A percentile compares a stretch with the other conserved stretches of the same genome.
Evolutionary conservation across 2,329 filamentous ascomycete species (phyloP).

Genomic region (Alternaria burnsii): DNA sequence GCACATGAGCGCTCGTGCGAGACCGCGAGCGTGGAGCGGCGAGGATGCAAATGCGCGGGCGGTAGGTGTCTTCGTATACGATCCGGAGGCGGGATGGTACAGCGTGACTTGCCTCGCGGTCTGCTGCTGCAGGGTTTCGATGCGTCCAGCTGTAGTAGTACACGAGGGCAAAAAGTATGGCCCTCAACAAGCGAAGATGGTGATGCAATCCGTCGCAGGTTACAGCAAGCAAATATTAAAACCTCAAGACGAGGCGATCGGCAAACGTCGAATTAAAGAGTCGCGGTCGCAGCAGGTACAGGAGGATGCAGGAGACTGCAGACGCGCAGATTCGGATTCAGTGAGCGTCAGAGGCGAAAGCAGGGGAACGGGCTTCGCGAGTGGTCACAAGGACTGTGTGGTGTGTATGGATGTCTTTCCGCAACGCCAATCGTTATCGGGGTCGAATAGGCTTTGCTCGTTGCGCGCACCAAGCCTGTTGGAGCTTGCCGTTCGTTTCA

Average conservation of each 20-base stretch:
- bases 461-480: conserved; percentile 34
- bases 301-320: conserved; percentile 24
- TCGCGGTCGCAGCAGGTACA: conserved; percentile 18
- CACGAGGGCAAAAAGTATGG: conserved; percentile 21
- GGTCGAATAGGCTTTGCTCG: conserved; percentile 29
- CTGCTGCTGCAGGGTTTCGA: conserved; percentile 24
- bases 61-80: conserved; percentile 8
- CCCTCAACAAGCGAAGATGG: conserved; percentile 21
- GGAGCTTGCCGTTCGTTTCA: conserved; percentile 34
- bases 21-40: conserved; percentile 37
- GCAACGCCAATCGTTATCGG: conserved; percentile 35
- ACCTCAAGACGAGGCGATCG: conserved; percentile 10
- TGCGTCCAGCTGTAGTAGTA: conserved; percentile 26
- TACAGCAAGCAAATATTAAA: conserved; percentile 8
- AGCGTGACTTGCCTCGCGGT: conserved; percentile 26
- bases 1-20: conserved; percentile 49
- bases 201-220: conserved; percentile 25
- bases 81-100: conserved; percentile 8
- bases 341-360: conserved; percentile 24
- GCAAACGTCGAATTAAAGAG: conserved; percentile 11
- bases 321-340: conserved; percentile 23
- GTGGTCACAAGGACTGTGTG: conserved; percentile 37
- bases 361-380: conserved; percentile 27
- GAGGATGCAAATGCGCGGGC: conserved; percentile 13
- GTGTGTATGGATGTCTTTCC: conserved; percentile 20